Evolutionary conservation across 2,329 filamentous ascomycete species (phyloP).

Genomic region (Delphinella strobiligena): DNA sequence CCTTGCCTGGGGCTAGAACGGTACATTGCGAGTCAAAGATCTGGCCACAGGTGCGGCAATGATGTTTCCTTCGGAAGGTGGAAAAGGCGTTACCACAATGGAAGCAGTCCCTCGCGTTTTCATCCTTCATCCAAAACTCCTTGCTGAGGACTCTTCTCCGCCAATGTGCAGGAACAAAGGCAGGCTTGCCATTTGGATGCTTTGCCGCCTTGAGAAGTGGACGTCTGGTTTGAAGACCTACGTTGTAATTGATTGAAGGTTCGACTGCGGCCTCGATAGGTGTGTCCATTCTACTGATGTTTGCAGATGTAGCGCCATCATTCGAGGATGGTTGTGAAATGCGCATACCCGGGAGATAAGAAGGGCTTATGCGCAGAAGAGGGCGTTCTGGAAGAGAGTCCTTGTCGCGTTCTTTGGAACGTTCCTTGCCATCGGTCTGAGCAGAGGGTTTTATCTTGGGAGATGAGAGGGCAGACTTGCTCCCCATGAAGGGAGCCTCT

Average conservation of each 20-base stretch:
- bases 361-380: conserved; percentile 30
- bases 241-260: conserved; percentile 8
- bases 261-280: conserved; percentile 9
- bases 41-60: conserved; percentile 91
- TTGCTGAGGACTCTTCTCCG: conserved; percentile 80
- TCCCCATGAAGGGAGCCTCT: conserved; percentile 8
- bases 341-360: conserved; percentile 36
- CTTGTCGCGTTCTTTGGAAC: neutral
- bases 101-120: conserved; percentile 96
- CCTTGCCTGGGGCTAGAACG: conserved; percentile 72
- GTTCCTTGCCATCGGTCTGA: too few relatives aligned
- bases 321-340: conserved; percentile 32
- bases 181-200: neutral
- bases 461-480: too few relatives aligned
- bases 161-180: conserved; percentile 46
- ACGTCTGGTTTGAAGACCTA: conserved; percentile 5
- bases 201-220: conserved; percentile 1
- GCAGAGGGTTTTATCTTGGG: too few relatives aligned
- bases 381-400: conserved; percentile 11
- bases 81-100: conserved; percentile 82
- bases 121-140: conserved; percentile 99
- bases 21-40: conserved; percentile 98
- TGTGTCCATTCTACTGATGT: conserved; percentile 1
- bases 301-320: conserved; percentile 4
- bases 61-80: conserved; percentile 89